Percentiles rank a stretch among this genome's conserved stretches.
Conservation (phyloP, 2,329 filamentous ascomycete genomes). For the Plenodomus tracheiphilus region DNA sequence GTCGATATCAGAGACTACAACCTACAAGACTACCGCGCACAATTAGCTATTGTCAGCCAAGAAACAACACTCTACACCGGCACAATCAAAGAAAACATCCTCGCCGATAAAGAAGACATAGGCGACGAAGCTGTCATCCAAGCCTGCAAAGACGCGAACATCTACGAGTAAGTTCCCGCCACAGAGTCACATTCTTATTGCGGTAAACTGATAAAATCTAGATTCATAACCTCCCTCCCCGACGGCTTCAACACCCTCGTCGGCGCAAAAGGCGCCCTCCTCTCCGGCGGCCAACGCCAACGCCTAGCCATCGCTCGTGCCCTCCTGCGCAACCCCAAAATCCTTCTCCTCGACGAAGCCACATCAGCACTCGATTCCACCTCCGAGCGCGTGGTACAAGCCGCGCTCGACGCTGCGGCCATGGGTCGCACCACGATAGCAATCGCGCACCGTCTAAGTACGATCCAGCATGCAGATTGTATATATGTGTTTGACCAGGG, state of each 20-base stretch:
- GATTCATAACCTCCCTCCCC: slow-evolving; percentile 31
- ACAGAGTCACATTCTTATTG: not conserved
- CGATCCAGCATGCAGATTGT: slow-evolving; percentile 90
- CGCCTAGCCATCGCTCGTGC: slow-evolving; percentile 92
- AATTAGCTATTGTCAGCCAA: slow-evolving; percentile 90
- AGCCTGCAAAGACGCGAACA: slow-evolving; percentile 71
- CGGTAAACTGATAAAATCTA: not conserved
- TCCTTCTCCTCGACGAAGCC: slow-evolving; percentile 59
- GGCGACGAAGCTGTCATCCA: slow-evolving; percentile 72
- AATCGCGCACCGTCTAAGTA: slow-evolving; percentile 87
- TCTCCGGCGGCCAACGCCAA: slow-evolving; percentile 85
- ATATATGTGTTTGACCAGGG: slow-evolving; percentile 98
- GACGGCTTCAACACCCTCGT: slow-evolving; percentile 86
- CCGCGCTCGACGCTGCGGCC: slow-evolving; percentile 77
- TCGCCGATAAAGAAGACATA: slow-evolving; percentile 66
- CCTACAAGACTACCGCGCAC: slow-evolving; percentile 80
- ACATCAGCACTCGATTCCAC: slow-evolving; percentile 44
- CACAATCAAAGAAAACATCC: slow-evolving; percentile 83
- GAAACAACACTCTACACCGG: slow-evolving; percentile 95
- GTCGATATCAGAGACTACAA: slow-evolving; percentile 77
- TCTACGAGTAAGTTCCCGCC: slow-evolving; percentile 31
- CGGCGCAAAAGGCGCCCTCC: slow-evolving; percentile 73
- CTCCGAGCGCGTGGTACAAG: slow-evolving; percentile 76
- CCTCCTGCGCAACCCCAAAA: slow-evolving; percentile 86
- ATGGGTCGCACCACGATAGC: slow-evolving; percentile 91